A percentile compares a stretch with the other conserved stretches of the same genome.
Conservation (phyloP, 148 eudicot genomes). For the Polygonum aviculare region DNA sequence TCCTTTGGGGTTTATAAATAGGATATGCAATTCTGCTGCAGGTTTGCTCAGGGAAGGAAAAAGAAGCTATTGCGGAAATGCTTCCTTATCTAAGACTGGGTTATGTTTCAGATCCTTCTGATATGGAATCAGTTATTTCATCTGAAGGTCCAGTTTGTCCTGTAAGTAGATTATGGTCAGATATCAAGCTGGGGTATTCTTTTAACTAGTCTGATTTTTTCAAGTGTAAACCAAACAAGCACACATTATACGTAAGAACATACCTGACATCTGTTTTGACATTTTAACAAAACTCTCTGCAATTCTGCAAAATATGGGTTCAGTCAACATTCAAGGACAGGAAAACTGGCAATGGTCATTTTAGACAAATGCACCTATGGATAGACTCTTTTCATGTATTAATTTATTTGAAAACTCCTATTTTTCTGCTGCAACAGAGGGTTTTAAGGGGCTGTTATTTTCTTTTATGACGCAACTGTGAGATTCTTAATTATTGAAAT, state of each 20-base stretch:
- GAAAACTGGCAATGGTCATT: neutral
- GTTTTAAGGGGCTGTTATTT: neutral
- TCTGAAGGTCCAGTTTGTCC: conserved; percentile 96
- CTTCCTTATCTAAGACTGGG: conserved; percentile 91
- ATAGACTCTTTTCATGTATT: neutral
- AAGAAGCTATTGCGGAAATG: conserved; percentile 80
- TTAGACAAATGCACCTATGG: neutral
- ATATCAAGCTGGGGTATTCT: neutral
- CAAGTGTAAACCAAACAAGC: neutral
- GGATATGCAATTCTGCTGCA: conserved; percentile 17
- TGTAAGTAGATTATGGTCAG: conserved; percentile 35
- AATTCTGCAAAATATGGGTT: no score
- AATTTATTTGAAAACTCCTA: neutral
- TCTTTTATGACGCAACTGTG: neutral
- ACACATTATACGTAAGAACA: neutral
- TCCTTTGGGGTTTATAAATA: conserved; percentile 5
- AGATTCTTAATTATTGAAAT: neutral
- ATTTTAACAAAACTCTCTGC: no score
- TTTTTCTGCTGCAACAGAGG: neutral
- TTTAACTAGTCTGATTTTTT: neutral
- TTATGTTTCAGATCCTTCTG: conserved; percentile 94
- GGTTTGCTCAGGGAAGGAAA: conserved; percentile 88
- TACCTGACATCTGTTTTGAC: neutral
- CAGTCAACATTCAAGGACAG: no score
- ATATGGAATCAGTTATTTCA: conserved; percentile 85